Base-by-base conservation (phyloP, 345 rosid genomes). In the Brassica cretica region DNA sequence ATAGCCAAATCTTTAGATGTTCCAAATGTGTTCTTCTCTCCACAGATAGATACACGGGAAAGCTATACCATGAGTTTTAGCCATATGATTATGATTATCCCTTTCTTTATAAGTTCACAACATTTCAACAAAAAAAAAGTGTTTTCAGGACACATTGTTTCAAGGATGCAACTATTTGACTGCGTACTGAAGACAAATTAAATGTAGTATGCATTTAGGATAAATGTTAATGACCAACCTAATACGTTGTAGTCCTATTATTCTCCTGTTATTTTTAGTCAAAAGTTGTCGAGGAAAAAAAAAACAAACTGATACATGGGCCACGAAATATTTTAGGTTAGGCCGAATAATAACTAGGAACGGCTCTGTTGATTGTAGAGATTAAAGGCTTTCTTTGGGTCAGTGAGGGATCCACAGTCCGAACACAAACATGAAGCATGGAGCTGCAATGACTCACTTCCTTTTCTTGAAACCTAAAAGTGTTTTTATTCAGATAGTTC, bases 361-460 rank as follows among this genome's bases (percentile, higher is more conserved):
- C 33, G 33, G 33, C 6, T 24, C 64, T 24, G 64, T 5, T 60
- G 64, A 60, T 60, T 60, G 64, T 60, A 24, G n/a, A 59, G 30
- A 59, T 59, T 21, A 9, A 24, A 53, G 15, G 64, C 33, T 10
- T 35, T 60, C 33, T 11, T 4, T 11, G 32, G 33, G 8, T 24
- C 19, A 27, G 37, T 37, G 37, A 62, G 66, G 37, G 37, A 62
- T 62, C 64, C 64, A 61, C 35, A 14, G 37, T 24, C n/a, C 25
- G 61, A 55, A 19, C 62, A 56, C 62, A 19, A 9, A 27, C 65
- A 61, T 27, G 35, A 12, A 27, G 7, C 97, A 92, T 66, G 96
- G 97, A 70, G 97, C 97, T 6, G 97, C 97, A 35, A 92, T 92
- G 97, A 90, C 92, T 9, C 97, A 90, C 71, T 90, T 92, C 67